Conservation (phyloP, 2,329 filamentous ascomycete species). For the Ophiobolus disseminans region DNA sequence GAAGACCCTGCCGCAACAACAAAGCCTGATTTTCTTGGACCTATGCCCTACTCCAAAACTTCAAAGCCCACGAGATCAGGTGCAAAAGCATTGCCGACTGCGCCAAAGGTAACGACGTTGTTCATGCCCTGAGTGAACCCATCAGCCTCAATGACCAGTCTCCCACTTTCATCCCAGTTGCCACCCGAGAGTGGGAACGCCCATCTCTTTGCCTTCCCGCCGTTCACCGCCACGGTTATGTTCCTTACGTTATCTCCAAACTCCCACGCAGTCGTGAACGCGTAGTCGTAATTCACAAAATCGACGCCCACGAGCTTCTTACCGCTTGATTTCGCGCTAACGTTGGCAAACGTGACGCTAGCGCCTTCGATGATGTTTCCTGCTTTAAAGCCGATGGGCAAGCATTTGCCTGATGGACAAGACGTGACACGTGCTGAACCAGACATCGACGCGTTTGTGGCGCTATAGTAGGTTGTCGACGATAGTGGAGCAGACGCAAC, state of each 20-base stretch:
- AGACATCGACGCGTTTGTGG: slow-evolving; percentile 36
- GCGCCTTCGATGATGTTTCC: slow-evolving; percentile 37
- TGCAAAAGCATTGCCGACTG: slow-evolving; percentile 21
- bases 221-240: slow-evolving; percentile 50
- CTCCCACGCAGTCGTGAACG: slow-evolving; percentile 45
- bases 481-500: slow-evolving; percentile 13
- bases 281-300: slow-evolving; percentile 51
- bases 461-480: slow-evolving; percentile 39
- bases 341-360: slow-evolving; percentile 35
- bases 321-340: slow-evolving; percentile 30
- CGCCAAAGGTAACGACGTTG: slow-evolving; percentile 32
- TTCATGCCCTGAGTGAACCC: slow-evolving; percentile 32
- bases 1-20: too few relatives aligned
- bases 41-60: slow-evolving; percentile 17
- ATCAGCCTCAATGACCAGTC: slow-evolving; percentile 33
- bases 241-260: slow-evolving; percentile 46
- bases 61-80: slow-evolving; percentile 43
- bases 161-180: slow-evolving; percentile 46
- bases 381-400: slow-evolving; percentile 44
- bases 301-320: slow-evolving; percentile 48
- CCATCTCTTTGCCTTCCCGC: slow-evolving; percentile 42
- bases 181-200: slow-evolving; percentile 51
- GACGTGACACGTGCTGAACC: slow-evolving; percentile 34
- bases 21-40: too few relatives aligned
- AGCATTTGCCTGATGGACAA: slow-evolving; percentile 36